phyloP scores from a whole-genome alignment of 768 basidiomycete species.

The Lactifluus hygrophoroides region DNA sequence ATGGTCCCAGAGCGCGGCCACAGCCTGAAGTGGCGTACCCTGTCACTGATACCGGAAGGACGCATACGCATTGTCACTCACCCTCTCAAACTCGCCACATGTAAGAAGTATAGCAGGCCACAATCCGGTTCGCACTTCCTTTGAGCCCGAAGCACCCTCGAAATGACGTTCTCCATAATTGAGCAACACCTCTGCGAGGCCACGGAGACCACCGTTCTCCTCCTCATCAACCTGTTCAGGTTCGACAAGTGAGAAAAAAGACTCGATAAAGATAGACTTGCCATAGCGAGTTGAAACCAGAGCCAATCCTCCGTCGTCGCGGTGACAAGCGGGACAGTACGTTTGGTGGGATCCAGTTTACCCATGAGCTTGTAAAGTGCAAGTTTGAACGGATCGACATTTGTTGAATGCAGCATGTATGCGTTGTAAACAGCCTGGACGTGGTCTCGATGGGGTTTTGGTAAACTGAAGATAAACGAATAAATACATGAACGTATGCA shows the following conservation, averaged over 20 bases:
- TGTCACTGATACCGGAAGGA: background rate
- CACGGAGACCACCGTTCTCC: conserved; percentile 66
- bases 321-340: conserved; percentile 78
- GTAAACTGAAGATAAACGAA: conserved; percentile 36
- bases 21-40: conserved; percentile 47
- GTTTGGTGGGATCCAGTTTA: conserved; percentile 72
- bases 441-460: conserved; percentile 70
- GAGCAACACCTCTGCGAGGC: conserved; percentile 64
- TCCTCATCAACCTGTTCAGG: conserved; percentile 63
- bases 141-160: conserved; percentile 54
- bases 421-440: conserved; percentile 75
- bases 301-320: conserved; percentile 96
- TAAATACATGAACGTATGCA: background rate
- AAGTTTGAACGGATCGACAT: conserved; percentile 91
- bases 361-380: conserved; percentile 95
- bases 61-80: conserved; percentile 28
- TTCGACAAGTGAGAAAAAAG: background rate
- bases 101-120: conserved; percentile 83
- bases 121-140: conserved; percentile 50
- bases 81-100: conserved; percentile 92
- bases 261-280: conserved; percentile 23
- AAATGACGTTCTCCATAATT: conserved; percentile 81
- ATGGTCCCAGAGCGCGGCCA: conserved; percentile 84
- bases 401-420: conserved; percentile 82
- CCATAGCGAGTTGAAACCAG: conserved; percentile 93